These are phyloP conservation scores for Hyaloscypha hepaticicola DNA, from an alignment of 495 filamentous ascomycete species.

Conservation along the genomic window DNA sequence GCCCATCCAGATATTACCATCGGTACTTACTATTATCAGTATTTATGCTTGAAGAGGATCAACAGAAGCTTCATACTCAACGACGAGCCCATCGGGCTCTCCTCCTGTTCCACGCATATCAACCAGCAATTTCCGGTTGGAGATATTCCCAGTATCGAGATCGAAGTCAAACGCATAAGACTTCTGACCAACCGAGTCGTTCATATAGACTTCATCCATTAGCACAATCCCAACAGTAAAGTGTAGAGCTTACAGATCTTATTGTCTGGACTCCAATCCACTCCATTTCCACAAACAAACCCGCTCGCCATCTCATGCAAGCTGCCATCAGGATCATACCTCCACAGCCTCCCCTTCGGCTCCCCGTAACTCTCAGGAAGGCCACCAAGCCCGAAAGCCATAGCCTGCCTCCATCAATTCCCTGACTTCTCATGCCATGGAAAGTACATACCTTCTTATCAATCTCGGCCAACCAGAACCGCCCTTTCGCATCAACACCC, in stretches of 20 bases:
- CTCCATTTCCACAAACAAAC: conserved; percentile 36
- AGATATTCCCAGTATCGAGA: conserved; percentile 30
- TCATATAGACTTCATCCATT: conserved; percentile 30
- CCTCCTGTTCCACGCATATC: conserved; percentile 27
- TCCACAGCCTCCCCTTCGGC: conserved; percentile 31
- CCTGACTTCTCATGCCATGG: background rate
- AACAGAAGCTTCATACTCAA: conserved; percentile 22
- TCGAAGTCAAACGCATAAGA: conserved; percentile 35
- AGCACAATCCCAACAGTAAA: background rate
- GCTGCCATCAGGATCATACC: conserved; percentile 37
- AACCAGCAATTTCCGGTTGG: conserved; percentile 30
- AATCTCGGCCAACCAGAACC: conserved; percentile 25
- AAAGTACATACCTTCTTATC: conserved; percentile 11
- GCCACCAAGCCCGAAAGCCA: conserved; percentile 4
- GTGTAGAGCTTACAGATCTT: conserved; percentile 24
- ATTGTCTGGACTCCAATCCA: conserved; percentile 39
- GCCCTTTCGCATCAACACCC: conserved; percentile 21
- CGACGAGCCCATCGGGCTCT: conserved; percentile 36
- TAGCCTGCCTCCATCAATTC: conserved; percentile 1
- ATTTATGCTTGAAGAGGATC: background rate
- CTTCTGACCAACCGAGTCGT: conserved; percentile 34
- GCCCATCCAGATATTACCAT: conserved; percentile 19
- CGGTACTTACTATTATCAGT: background rate
- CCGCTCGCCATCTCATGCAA: conserved; percentile 33
- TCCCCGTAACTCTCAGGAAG: conserved; percentile 9